phyloP scores from a whole-genome alignment of 2,329 filamentous ascomycete species.

The Emmonsia crescens region DNA sequence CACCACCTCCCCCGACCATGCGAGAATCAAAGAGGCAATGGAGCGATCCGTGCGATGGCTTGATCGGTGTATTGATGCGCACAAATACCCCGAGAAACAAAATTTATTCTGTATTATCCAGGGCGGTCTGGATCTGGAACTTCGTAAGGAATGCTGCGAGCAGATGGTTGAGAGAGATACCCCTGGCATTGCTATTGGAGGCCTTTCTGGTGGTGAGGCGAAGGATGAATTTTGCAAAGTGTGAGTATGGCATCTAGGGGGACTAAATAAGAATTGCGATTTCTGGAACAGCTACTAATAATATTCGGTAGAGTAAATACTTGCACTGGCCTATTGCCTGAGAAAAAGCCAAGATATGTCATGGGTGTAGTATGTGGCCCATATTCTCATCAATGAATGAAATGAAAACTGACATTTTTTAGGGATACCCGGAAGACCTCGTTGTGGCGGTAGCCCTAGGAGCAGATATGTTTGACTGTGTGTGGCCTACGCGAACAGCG shows the following conservation, averaged over 20 bases:
- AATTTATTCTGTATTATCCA: constrained; percentile 99
- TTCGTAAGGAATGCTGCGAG: constrained; percentile 70
- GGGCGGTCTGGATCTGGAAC: constrained; percentile 77
- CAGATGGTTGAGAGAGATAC: constrained; percentile 88
- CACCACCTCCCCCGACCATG: constrained; percentile 82
- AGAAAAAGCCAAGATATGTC: constrained; percentile 92
- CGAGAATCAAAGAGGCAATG: constrained; percentile 89
- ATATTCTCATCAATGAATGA: background rate
- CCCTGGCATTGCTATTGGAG: constrained; percentile 92
- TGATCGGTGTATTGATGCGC: constrained; percentile 84
- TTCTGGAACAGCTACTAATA: constrained; percentile 7
- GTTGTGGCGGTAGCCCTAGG: constrained; percentile 88
- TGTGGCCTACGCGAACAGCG: constrained; percentile 94
- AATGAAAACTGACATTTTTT: constrained; percentile 12
- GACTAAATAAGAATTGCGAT: background rate
- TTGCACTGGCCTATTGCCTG: constrained; percentile 75
- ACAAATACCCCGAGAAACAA: constrained; percentile 70
- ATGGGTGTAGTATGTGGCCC: constrained; percentile 67
- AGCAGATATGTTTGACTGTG: constrained; percentile 99
- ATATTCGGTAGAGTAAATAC: constrained; percentile 51
- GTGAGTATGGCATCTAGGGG: constrained; percentile 21
- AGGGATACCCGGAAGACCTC: constrained; percentile 90
- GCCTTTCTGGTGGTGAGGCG: constrained; percentile 86
- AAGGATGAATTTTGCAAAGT: constrained; percentile 89
- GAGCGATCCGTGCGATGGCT: constrained; percentile 89